These are phyloP conservation scores for Candida tallmaniae DNA, from an alignment of 805 yeast genomes.

Conservation along the genomic window DNA sequence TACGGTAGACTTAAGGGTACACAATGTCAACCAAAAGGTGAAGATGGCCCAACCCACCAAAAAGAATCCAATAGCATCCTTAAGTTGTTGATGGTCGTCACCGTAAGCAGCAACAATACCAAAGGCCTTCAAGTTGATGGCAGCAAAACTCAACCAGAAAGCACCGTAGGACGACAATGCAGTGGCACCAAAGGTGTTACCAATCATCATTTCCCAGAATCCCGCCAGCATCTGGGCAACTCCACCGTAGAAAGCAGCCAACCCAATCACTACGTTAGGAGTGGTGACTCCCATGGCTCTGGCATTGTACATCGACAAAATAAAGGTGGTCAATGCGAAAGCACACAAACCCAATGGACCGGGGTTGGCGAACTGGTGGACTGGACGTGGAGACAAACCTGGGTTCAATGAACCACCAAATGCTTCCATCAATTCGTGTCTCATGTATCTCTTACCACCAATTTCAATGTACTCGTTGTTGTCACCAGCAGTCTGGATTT, in stretches of 20 bases:
- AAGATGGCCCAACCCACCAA: slow-evolving; percentile 39
- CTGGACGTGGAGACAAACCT: slow-evolving; percentile 38
- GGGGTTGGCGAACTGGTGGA: slow-evolving; percentile 61
- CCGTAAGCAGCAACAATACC: slow-evolving; percentile 31
- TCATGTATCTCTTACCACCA: slow-evolving; percentile 30
- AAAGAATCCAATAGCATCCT: slow-evolving; percentile 32
- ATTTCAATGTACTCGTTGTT: slow-evolving; percentile 31
- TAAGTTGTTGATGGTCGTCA: slow-evolving; percentile 21
- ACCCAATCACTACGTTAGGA: slow-evolving; percentile 55
- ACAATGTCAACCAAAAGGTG: slow-evolving; percentile 31
- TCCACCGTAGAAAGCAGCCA: slow-evolving; percentile 65
- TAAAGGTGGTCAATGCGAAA: slow-evolving; percentile 63
- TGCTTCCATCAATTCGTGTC: slow-evolving; percentile 38
- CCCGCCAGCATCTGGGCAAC: slow-evolving; percentile 59
- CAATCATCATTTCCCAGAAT: slow-evolving; percentile 61
- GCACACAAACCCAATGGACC: slow-evolving; percentile 64
- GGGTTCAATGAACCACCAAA: slow-evolving; percentile 38
- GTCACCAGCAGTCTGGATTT: slow-evolving; percentile 32
- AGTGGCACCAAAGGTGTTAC: slow-evolving; percentile 68
- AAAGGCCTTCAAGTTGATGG: slow-evolving; percentile 26
- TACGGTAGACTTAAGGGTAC: slow-evolving; percentile 35
- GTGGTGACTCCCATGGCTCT: slow-evolving; percentile 49
- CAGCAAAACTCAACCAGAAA: slow-evolving; percentile 33
- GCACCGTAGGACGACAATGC: slow-evolving; percentile 53
- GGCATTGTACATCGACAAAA: slow-evolving; percentile 53